These are phyloP conservation scores for Trichomonas tenax DNA, from an alignment of 208 protist genomes.

Conservation along the genomic window DNA sequence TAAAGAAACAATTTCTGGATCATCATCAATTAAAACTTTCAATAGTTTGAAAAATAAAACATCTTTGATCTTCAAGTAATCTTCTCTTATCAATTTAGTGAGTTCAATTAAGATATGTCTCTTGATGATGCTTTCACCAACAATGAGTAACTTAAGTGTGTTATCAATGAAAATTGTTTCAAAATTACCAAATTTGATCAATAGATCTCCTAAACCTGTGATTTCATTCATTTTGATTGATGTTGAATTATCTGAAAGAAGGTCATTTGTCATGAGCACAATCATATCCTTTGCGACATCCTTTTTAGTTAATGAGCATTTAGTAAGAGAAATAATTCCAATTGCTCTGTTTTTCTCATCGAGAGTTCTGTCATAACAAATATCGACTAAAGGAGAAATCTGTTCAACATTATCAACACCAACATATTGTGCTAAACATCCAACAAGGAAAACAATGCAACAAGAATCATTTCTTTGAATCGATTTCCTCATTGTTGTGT, in stretches of 20 bases:
- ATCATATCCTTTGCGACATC: neutral
- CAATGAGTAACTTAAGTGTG: neutral
- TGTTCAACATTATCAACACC: neutral
- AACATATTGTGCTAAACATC: neutral
- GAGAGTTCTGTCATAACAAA: neutral
- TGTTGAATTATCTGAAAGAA: neutral
- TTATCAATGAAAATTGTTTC: neutral
- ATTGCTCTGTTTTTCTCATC: neutral
- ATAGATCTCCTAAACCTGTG: neutral
- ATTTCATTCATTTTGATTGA: neutral
- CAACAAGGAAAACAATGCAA: neutral
- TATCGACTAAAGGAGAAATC: neutral
- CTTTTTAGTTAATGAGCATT: neutral
- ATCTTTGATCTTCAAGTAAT: neutral
- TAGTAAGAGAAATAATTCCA: neutral
- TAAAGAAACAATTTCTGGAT: neutral
- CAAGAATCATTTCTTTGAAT: neutral
- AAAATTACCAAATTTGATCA: neutral
- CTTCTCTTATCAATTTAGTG: neutral
- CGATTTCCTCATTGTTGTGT: neutral
- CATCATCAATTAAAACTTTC: neutral
- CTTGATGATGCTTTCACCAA: neutral
- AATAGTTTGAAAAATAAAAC: neutral
- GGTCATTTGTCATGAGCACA: neutral
- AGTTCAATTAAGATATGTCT: neutral